Evolutionary conservation across 345 rosid genomes (phyloP), one percentile per base, ranked within the genome.

Genomic region (Aethionema arabicum): DNA sequence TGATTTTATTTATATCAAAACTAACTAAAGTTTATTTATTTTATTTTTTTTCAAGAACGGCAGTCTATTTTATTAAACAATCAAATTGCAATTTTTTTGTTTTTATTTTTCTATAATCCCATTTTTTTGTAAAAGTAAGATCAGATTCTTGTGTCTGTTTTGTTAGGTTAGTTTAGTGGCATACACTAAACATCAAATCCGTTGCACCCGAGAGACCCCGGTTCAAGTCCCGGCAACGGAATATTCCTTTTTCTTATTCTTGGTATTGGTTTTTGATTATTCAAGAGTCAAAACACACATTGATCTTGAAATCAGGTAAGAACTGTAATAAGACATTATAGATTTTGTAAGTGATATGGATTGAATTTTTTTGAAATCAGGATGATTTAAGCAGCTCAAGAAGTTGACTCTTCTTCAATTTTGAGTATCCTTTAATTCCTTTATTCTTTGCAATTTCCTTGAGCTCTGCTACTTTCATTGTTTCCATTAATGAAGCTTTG

Each of bases 261-360:
- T 1, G 27, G 2, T 21, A 21, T 92, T 0, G 98, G 98, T 5
- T 92, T 92, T 92, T 0, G 98, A 96, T 21, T 59, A 92, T 92
- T 48, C 96, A 92, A 74, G 98, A 92, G n/a, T n/a, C n/a, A n/a
- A n/a, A n/a, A n/a, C n/a, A 80, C 98, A 92, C 78, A 92, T 92
- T 35, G 98, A 93, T 84, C 95, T 87, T 10, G 97, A 97, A 8
- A 93, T 93, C 85, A 90, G 87, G 97, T 90, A 52, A 73, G 89
- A n/a, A n/a, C n/a, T n/a, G n/a, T n/a, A n/a, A n/a, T n/a, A n/a
- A n/a, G n/a, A n/a, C n/a, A n/a, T n/a, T n/a, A n/a, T n/a, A n/a
- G n/a, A n/a, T n/a, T n/a, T n/a, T 72, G 13, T 48, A 36, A 29
- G 32, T 49, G 11, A 11, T 32, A 7, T 1, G 27, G 37, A n/a